Evolutionary conservation across 2,329 filamentous ascomycete genomes (phyloP), one percentile per base, ranked within the genome.

Genomic region (Ophiostoma triangulosporum): DNA sequence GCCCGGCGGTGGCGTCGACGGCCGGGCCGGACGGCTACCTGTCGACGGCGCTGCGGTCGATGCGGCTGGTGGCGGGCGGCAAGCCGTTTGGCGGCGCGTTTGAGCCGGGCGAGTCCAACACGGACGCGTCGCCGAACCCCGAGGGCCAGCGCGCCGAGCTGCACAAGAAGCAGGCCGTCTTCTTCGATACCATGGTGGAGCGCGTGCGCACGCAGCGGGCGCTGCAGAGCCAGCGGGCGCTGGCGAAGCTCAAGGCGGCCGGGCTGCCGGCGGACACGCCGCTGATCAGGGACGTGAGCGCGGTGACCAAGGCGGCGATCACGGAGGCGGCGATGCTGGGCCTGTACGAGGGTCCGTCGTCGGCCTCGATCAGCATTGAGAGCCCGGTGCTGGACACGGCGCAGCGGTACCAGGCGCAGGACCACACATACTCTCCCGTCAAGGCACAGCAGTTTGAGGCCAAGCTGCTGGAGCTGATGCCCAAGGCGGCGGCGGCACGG

Each of bases 31-130:
- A 65, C 50, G 66, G 64, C 48, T 60, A 62, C 53, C 61, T 64
- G 45, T 65, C 66, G 59, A 60, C 64, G 17, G 68, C 63, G 8
- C 45, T 71, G 48, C 65, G 66, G 15, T 62, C 64, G 57, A 68
- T 71, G 62, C 65, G 69, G 15, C 57, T 71, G 40, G 61, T 73
- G 46, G 68, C 65, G 11, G 66, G 69, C 53, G 57, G 70, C 66
- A 5, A 54, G 59, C 45, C 64, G 0, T 70, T 65, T 62, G 60
- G 65, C 53, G 33, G 59, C 31, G 53, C 62, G 51, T 40, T 53
- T 26, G 54, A 56, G 22, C 24, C 11, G 9, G 51, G 27, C 20
- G 51, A 32, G 32, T 26, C 51, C 24, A n/a, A 12, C 11, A 8
- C 31, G 38, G 33, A 38, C 22, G 38, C 50, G 24, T 54, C 51